Conservation (phyloP, 2,329 filamentous ascomycete genomes). For the Colletotrichum somersetense region DNA sequence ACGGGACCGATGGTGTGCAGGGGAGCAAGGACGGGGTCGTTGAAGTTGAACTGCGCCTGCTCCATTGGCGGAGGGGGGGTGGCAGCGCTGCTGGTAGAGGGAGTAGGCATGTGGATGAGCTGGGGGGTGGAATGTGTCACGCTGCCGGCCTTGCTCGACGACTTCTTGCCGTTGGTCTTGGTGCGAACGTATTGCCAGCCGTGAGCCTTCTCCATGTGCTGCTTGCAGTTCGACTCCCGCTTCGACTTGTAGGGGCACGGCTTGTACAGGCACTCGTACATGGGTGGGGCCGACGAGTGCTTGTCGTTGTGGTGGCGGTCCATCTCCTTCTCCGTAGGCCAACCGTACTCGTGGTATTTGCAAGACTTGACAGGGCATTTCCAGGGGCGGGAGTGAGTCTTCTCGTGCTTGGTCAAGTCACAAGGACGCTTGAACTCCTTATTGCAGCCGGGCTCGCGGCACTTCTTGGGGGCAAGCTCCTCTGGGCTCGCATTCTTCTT, state of each 20-base stretch:
- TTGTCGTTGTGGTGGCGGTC: constrained; percentile 97
- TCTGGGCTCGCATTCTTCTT: constrained; percentile 93
- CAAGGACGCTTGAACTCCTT: constrained; percentile 98
- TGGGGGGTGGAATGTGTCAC: constrained; percentile 68
- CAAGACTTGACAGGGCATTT: constrained; percentile 87
- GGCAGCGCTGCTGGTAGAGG: constrained; percentile 68
- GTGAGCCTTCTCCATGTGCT: constrained; percentile 98
- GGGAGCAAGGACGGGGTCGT: constrained; percentile 33
- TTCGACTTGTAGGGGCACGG: constrained; percentile 95
- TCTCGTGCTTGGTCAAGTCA: constrained; percentile 97
- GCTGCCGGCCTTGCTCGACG: constrained; percentile 58
- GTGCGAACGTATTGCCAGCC: constrained; percentile 91
- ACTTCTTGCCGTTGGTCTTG: constrained; percentile 87
- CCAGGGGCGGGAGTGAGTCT: constrained; percentile 96
- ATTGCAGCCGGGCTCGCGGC: constrained; percentile 80
- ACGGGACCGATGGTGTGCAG: constrained; percentile 42
- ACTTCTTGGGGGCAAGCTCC: constrained; percentile 84
- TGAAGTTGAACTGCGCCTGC: constrained; percentile 47
- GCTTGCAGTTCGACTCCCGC: constrained; percentile 96
- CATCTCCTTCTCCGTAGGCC: constrained; percentile 98
- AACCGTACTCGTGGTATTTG: constrained; percentile 91
- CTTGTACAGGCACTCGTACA: constrained; percentile 86
- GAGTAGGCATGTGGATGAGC: constrained; percentile 72
- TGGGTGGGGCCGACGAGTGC: constrained; percentile 82
- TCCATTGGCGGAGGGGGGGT: constrained; percentile 67